Evolutionary conservation across 345 rosid species (phyloP).

Genomic region (Pistacia integerrima): DNA sequence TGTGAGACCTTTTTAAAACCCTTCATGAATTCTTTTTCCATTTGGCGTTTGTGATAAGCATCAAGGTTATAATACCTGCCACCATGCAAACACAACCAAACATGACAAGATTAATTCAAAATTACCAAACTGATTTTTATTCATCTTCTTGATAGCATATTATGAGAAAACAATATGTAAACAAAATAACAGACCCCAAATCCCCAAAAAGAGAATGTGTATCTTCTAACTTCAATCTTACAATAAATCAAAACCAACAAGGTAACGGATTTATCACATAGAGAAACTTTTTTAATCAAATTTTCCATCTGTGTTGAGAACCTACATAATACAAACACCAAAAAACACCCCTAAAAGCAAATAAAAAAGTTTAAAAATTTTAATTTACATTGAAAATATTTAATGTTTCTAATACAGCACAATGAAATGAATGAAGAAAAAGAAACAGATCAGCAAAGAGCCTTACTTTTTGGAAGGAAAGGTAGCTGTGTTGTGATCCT

Average conservation of each 20-base stretch:
- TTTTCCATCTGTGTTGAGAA: background rate
- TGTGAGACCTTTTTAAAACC: slow-evolving; percentile 61
- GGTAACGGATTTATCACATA: background rate
- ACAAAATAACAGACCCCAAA: background rate
- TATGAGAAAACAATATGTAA: background rate
- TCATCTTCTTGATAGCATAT: background rate
- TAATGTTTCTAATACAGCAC: no score
- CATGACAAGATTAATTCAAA: background rate
- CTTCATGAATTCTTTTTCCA: slow-evolving; percentile 72
- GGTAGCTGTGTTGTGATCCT: slow-evolving; percentile 96
- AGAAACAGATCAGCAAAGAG: slow-evolving; percentile 11
- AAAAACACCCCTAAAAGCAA: background rate
- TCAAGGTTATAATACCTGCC: slow-evolving; percentile 87
- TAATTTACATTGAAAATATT: background rate
- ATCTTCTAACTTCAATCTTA: slow-evolving; percentile 6
- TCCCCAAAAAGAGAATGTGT: background rate
- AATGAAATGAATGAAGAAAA: slow-evolving; percentile 14
- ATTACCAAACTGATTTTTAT: background rate
- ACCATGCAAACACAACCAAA: slow-evolving; percentile 14
- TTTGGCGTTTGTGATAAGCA: slow-evolving; percentile 68
- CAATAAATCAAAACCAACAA: background rate
- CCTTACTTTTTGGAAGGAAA: slow-evolving; percentile 95
- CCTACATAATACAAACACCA: background rate
- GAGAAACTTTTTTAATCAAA: background rate
- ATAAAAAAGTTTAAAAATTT: background rate